Base-by-base conservation (phyloP, 2,329 filamentous ascomycete species). In the Scorias spongiosa region DNA sequence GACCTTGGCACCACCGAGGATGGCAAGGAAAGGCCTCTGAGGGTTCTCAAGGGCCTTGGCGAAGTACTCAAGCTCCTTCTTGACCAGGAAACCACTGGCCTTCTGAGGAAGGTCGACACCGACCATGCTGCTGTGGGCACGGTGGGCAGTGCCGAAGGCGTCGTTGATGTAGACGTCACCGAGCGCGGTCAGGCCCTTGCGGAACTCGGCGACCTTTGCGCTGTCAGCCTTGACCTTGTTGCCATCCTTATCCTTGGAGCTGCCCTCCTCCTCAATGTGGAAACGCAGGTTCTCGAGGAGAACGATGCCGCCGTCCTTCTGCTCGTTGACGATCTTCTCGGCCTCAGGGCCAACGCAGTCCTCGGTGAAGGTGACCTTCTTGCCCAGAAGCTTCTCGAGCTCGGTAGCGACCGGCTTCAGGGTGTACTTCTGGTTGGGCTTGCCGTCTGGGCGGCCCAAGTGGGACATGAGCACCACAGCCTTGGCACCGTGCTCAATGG, bases 1-100 rank as follows among this genome's bases (percentile, higher is more conserved):
- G 55, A 98, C 87, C 78, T 98, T 98, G 65, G 91, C 87, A 56
- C 91, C 91, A 57, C 91, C 91, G 43, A 98, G 84, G 63, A 98
- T 98, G 64, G 91, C 93, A 44, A 98, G 81, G 84, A 98, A 98
- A 49, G 91, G 91, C 45, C 89, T 81, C 71, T 93, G 75, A 49
- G 91, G 91, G 57, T 76, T 79, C 73, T 98, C 91, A 49, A 98
- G 83, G 34, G 87, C 91, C 73, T 95, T 78, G 52, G 91, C 91
- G 63, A 98, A 98, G 80, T 98, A 98, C 64, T 98, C 91, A 51
- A 98, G 83, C 70, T 98, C 91, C 76, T 96, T 98, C 83, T 98
- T 98, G 75, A 98, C 87, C 60, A 98, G 80, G 80, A 95, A 98
- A 50, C 91, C 91, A 45, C 89, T 85, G 9, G 91, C 91, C 75